These are phyloP conservation scores for Didymella arachidicola DNA, from an alignment of 2,329 filamentous ascomycete species.

Conservation along the genomic window DNA sequence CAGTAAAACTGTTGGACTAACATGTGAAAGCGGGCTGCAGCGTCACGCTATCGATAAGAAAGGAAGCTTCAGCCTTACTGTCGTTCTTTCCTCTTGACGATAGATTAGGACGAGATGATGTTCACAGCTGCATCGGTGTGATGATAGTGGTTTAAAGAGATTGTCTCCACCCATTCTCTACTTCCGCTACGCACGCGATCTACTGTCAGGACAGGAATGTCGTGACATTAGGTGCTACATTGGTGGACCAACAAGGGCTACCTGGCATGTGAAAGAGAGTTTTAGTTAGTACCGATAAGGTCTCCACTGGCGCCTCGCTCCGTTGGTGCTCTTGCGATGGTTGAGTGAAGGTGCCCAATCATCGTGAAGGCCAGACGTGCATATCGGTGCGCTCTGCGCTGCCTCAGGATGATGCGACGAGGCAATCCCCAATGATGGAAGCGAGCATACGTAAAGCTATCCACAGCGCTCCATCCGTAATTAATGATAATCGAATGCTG, in stretches of 20 bases:
- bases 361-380: slow-evolving; percentile 8
- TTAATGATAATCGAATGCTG: neutral
- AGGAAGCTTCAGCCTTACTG: slow-evolving; percentile 4
- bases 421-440: slow-evolving; percentile 5
- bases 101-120: neutral
- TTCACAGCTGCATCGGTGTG: slow-evolving; percentile 12
- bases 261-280: slow-evolving; percentile 39
- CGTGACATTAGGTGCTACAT: slow-evolving; percentile 28
- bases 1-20: slow-evolving; percentile 24
- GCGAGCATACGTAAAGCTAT: neutral
- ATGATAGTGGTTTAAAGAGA: slow-evolving; percentile 9
- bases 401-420: slow-evolving; percentile 4
- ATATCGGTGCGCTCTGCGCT: slow-evolving; percentile 4
- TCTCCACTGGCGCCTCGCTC: slow-evolving; percentile 20
- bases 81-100: slow-evolving; percentile 2
- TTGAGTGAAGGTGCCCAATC: slow-evolving; percentile 14
- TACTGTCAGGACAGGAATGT: slow-evolving; percentile 19
- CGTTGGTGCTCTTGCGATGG: slow-evolving; percentile 19
- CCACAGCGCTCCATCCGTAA: neutral
- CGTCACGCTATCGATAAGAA: slow-evolving; percentile 30
- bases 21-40: slow-evolving; percentile 35
- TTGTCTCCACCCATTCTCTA: neutral
- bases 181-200: neutral
- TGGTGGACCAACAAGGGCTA: slow-evolving; percentile 25
- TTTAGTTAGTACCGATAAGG: slow-evolving; percentile 31